These are phyloP conservation scores for Colletotrichum tabaci DNA, from an alignment of 2,329 filamentous ascomycete genomes.

Conservation along the genomic window DNA sequence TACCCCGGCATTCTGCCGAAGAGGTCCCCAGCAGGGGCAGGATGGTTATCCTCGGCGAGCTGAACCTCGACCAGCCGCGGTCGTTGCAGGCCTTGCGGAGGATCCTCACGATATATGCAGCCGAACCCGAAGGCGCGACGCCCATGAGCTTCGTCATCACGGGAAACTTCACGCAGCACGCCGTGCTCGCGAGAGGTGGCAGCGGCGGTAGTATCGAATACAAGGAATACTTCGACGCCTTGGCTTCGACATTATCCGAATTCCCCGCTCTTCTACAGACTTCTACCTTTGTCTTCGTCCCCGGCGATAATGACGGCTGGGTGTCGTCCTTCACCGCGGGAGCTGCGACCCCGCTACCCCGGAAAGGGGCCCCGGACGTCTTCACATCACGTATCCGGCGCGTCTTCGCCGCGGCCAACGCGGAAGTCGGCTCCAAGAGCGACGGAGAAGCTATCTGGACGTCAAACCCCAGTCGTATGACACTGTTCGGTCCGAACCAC, in stretches of 20 bases:
- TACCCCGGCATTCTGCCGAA: slow-evolving; percentile 59
- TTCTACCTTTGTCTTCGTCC: slow-evolving; percentile 92
- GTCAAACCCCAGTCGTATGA: slow-evolving; percentile 86
- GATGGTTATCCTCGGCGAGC: slow-evolving; percentile 85
- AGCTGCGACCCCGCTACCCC: slow-evolving; percentile 78
- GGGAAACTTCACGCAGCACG: slow-evolving; percentile 83
- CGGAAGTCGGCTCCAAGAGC: slow-evolving; percentile 69
- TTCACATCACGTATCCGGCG: slow-evolving; percentile 91
- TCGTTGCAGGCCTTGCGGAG: slow-evolving; percentile 85
- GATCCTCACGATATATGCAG: slow-evolving; percentile 81
- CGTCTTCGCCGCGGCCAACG: slow-evolving; percentile 83
- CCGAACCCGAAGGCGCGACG: slow-evolving; percentile 72
- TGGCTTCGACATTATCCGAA: slow-evolving; percentile 86
- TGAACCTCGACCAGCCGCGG: slow-evolving; percentile 88
- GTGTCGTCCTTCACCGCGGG: slow-evolving; percentile 86
- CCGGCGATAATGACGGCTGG: slow-evolving; percentile 99
- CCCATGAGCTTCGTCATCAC: slow-evolving; percentile 87
- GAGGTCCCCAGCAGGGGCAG: slow-evolving; percentile 61
- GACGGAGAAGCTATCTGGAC: slow-evolving; percentile 86
- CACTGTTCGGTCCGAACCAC: slow-evolving; percentile 88
- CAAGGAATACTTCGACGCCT: slow-evolving; percentile 93
- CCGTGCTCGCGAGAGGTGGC: slow-evolving; percentile 77
- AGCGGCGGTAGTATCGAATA: slow-evolving; percentile 92
- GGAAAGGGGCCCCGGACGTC: slow-evolving; percentile 83
- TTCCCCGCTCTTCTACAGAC: slow-evolving; percentile 85